Evolutionary conservation across 192 early-diverging fungal genomes (phyloP).

Genomic region (Pilaira anomala): DNA sequence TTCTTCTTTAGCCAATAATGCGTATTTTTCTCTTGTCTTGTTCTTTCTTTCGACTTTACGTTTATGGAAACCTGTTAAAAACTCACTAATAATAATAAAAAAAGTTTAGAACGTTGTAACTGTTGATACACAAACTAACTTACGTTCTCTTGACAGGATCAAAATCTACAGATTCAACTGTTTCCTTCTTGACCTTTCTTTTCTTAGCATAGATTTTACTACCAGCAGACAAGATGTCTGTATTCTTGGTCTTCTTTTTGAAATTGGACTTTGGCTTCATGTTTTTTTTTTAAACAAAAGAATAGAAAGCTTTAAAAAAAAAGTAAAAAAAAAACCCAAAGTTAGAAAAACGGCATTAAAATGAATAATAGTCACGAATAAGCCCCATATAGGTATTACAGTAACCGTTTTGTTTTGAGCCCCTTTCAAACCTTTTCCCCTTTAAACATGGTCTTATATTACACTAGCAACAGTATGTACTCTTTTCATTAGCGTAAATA

Average conservation of each 20-base stretch:
- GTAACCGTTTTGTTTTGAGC: too few relatives aligned
- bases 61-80: conserved; percentile 76
- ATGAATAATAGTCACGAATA: conserved; percentile 1
- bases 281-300: too few relatives aligned
- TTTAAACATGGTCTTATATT: conserved; percentile 66
- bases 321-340: too few relatives aligned
- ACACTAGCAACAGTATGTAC: conserved; percentile 50
- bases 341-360: too few relatives aligned
- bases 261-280: background rate
- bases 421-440: too few relatives aligned
- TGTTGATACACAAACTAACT: conserved; percentile 4
- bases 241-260: conserved; percentile 36
- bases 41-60: conserved; percentile 69
- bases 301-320: too few relatives aligned
- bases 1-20: conserved; percentile 48
- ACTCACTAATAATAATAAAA: conserved; percentile 52
- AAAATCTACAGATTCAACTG: conserved; percentile 61
- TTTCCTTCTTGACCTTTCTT: conserved; percentile 60
- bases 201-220: conserved; percentile 65
- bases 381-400: too few relatives aligned
- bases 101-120: background rate
- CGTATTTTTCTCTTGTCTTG: conserved; percentile 47
- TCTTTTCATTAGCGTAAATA: background rate
- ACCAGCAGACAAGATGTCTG: conserved; percentile 57
- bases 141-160: conserved; percentile 62